These are phyloP conservation scores for Cyphellophora europaea DNA, from an alignment of 2,329 filamentous ascomycete genomes.

Conservation along the genomic window DNA sequence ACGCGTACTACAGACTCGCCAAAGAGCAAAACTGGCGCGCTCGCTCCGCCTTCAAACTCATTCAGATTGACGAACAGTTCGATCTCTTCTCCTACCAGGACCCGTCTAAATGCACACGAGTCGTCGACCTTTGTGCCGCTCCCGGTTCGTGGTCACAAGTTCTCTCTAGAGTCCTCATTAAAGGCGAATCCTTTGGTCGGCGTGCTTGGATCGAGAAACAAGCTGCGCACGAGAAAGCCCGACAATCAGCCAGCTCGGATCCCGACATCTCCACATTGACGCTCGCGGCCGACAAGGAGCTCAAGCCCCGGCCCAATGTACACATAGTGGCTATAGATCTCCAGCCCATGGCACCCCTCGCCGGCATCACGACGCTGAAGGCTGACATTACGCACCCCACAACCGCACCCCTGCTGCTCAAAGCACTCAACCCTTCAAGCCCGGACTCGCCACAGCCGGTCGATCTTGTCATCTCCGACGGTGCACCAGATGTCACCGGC, in stretches of 20 bases:
- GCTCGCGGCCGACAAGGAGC: constrained; percentile 19
- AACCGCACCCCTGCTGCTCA: constrained; percentile 79
- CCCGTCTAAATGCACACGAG: constrained; percentile 67
- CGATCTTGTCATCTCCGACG: constrained; percentile 89
- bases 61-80: constrained; percentile 94
- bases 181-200: constrained; percentile 81
- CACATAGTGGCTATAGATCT: constrained; percentile 94
- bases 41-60: constrained; percentile 89
- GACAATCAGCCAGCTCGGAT: neutral
- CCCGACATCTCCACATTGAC: constrained; percentile 15
- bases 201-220: constrained; percentile 73
- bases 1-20: constrained; percentile 93
- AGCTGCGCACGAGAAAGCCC: constrained; percentile 41
- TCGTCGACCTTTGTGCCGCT: constrained; percentile 92
- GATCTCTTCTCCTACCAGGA: constrained; percentile 65
- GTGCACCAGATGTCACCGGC: constrained; percentile 91
- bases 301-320: constrained; percentile 57
- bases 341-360: constrained; percentile 88
- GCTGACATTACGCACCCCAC: constrained; percentile 97
- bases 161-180: constrained; percentile 83
- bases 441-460: constrained; percentile 54
- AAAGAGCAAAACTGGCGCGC: constrained; percentile 99
- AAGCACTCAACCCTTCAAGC: constrained; percentile 66
- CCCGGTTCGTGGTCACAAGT: constrained; percentile 98
- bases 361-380: constrained; percentile 83